Percentiles rank a stretch among this genome's conserved stretches.
These are phyloP conservation scores for Colletotrichum sansevieriae DNA, from an alignment of 2,329 filamentous ascomycete species.

Conservation along the genomic window DNA sequence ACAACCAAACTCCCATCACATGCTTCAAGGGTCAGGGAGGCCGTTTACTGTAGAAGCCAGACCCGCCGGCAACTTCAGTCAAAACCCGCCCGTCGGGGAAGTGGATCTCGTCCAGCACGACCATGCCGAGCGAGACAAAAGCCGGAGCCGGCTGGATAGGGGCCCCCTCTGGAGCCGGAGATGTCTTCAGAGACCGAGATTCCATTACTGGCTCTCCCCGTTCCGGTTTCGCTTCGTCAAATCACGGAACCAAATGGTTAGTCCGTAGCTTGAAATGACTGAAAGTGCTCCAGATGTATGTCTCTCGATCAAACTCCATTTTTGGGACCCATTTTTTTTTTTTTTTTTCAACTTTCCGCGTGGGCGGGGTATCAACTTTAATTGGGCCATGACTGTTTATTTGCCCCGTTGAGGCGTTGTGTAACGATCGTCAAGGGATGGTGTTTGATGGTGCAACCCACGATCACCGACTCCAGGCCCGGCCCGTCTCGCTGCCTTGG, in stretches of 20 bases:
- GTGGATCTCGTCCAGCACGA: constrained; percentile 34
- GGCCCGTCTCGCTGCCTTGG: constrained; percentile 14
- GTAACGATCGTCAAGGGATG: not conserved
- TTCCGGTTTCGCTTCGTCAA: not conserved
- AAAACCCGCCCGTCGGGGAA: constrained; percentile 26
- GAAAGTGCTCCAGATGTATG: not conserved
- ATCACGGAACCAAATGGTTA: no score
- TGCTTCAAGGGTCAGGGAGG: no score
- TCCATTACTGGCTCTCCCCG: not conserved
- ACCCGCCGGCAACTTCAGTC: constrained; percentile 26
- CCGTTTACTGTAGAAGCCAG: constrained; percentile 28
- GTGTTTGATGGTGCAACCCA: constrained; percentile 2
- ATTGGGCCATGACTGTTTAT: not conserved
- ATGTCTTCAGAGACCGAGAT: constrained; percentile 5
- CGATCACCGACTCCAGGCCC: constrained; percentile 12
- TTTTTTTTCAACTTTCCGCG: not conserved
- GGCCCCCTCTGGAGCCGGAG: not conserved
- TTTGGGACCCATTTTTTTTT: not conserved
- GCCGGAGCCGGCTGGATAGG: constrained; percentile 16
- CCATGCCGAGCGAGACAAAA: constrained; percentile 37
- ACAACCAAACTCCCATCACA: not conserved
- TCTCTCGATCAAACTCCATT: constrained; percentile 7
- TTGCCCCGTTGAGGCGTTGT: not conserved
- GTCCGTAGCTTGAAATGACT: no score
- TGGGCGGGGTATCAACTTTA: constrained; percentile 2